Evolutionary conservation across 228 moss, liverwort and hornwort genomes (phyloP), one percentile per base, ranked within the genome.

Genomic region (Sphagnum fallax): DNA sequence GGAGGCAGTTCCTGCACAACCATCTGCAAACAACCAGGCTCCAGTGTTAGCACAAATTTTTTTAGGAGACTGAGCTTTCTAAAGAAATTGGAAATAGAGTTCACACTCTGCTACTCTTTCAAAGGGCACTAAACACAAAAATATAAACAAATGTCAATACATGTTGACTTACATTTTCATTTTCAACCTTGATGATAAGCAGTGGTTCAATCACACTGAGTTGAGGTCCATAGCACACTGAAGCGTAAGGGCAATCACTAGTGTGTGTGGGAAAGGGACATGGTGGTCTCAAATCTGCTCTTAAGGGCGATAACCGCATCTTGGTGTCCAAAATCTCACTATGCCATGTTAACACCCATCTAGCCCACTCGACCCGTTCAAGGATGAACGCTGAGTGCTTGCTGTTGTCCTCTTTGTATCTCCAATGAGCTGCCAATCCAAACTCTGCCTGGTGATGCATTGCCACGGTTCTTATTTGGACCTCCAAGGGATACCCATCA

Each of bases 391-490:
- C 76, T 4, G 95, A 87, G 74, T 84, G 87, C 60, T 89, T 85
- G 64, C 83, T 89, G 7, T 87, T 80, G 66, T 89, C 88, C 81
- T 95, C 95, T 66, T 95, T 95, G 59, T 95, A 95, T 75, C 92
- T 89, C 95, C 95, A 95, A 58, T 95, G 95, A 4, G 95, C 95
- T 70, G 95, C 95, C 82, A 95, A 79, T 5, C 95, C 95, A 73
- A 83, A 95, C 65, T 95, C 95, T n/a, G 95, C 95, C 73, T 95
- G 95, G 62, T 87, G 84, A 73, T 95, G 95, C 95, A 95, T 95
- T 69, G 90, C 87, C 83, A 81, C 77, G 3, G 95, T 95, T 71
- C 95, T 79, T 49, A 95, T 90, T 70, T 95, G 95, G 68, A 95
- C 90, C 70, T 95, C 95, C 77, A 95, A 68, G 10, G 90, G 92